These are phyloP conservation scores for Eleusine indica DNA, from an alignment of 176 grass and related monocot species.

Conservation along the genomic window DNA sequence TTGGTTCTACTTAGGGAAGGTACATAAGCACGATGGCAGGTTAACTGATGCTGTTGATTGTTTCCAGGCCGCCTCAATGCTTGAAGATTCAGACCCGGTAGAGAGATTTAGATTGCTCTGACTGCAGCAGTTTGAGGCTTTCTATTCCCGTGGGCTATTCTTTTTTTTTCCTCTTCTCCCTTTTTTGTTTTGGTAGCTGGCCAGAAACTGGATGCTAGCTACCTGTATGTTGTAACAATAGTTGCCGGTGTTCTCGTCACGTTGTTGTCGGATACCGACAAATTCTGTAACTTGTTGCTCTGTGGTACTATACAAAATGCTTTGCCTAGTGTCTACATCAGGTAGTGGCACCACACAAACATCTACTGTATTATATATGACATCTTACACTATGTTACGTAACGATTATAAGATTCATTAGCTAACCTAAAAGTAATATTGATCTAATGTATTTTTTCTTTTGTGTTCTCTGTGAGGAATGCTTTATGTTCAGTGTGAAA, in stretches of 20 bases:
- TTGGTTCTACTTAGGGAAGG: slow-evolving; percentile 92
- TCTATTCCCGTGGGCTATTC: slow-evolving; percentile 23
- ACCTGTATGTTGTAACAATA: slow-evolving; percentile 29
- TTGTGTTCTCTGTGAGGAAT: too few relatives aligned
- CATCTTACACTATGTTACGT: too few relatives aligned
- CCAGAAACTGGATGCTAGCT: slow-evolving; percentile 27
- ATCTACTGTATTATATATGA: neutral
- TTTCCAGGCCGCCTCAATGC: slow-evolving; percentile 85
- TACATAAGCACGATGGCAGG: slow-evolving; percentile 79
- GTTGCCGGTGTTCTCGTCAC: neutral
- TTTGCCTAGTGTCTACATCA: neutral
- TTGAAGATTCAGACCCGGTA: slow-evolving; percentile 85
- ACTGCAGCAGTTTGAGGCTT: slow-evolving; percentile 27
- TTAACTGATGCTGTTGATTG: slow-evolving; percentile 79
- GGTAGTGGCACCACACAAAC: neutral
- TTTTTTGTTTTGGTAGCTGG: slow-evolving; percentile 30
- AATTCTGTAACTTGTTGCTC: slow-evolving; percentile 43
- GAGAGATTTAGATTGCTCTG: slow-evolving; percentile 74
- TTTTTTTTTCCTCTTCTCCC: slow-evolving; percentile 1
- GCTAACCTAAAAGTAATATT: too few relatives aligned
- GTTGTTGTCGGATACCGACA: slow-evolving; percentile 17
- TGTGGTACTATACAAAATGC: slow-evolving; percentile 25
- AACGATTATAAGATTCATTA: neutral
- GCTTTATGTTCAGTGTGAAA: too few relatives aligned
- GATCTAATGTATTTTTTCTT: too few relatives aligned